Evolutionary conservation across 1,284 basidiomycete genomes (phyloP), one percentile per base, ranked within the genome.

Genomic region (Phellinidium pouzarii): DNA sequence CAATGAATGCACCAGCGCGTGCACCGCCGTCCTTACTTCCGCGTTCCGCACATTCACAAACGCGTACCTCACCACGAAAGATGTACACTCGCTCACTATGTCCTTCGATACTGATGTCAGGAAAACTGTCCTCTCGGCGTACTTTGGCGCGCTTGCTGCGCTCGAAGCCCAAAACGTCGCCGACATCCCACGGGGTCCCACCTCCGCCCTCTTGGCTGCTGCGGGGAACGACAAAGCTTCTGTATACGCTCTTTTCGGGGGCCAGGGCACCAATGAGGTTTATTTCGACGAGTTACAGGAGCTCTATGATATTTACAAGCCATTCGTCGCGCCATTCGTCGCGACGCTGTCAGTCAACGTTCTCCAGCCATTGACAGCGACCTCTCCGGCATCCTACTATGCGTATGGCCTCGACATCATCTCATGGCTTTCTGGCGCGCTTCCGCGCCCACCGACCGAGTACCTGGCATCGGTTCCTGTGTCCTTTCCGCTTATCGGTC

Each of bases 261-360:
- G 96, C n/a, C 95, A 99, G 70, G 95, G 95, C 60, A 92, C 89
- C 60, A 98, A 98, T 69, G 95, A 99, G 71, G 89, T 95, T 59
- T 98, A 98, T 74, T 94, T 97, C 68, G 89, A 94, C 66, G 95
- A 98, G 74, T 81, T 99, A 19, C 90, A 96, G 72, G 75, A 75
- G 42, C 83, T 99, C 54, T 95, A 89, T 71, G 87, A 96, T 71
- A 86, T 84, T 55, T 98, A 97, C 77, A 82, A 78, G 59, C 86
- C 93, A 34, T 94, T 92, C 64, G 83, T 95, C 60, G 73, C 78
- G 43, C 71, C 84, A 36, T 81, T 91, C 72, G 70, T 96, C 60
- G 65, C 76, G 20, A 73, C 74, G 43, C 69, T 91, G 60, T 84
- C 87, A 49, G 63, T 72, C 26, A 75, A 86, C 42, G 76, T 89